These are phyloP conservation scores for Immersiella caudata DNA, from an alignment of 495 filamentous ascomycete genomes.

Conservation along the genomic window DNA sequence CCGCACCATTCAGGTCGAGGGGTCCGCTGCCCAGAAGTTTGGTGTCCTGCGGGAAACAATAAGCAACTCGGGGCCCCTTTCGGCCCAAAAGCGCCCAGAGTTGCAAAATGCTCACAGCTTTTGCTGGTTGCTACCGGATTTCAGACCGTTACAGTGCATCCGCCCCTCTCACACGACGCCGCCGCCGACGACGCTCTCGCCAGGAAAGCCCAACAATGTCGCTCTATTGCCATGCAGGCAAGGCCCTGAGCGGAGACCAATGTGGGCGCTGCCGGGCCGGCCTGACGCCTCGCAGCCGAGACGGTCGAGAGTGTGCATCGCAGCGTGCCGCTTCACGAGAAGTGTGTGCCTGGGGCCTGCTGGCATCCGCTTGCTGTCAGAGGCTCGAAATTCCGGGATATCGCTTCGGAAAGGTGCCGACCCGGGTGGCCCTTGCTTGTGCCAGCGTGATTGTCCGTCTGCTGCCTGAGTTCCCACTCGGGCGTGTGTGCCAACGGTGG, in stretches of 20 bases:
- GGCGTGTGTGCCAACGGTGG: neutral
- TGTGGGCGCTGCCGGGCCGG: neutral
- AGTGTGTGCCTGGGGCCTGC: conserved; percentile 5
- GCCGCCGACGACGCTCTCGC: neutral
- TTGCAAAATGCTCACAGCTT: neutral
- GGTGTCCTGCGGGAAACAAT: conserved; percentile 1
- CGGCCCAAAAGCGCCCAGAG: neutral
- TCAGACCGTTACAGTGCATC: neutral
- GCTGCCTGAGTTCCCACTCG: neutral
- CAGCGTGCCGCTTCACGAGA: neutral
- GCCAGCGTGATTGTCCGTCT: neutral
- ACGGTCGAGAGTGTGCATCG: neutral
- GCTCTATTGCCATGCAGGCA: neutral
- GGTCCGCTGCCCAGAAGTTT: neutral
- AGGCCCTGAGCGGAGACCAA: neutral
- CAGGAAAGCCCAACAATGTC: neutral
- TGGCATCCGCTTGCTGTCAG: conserved; percentile 3
- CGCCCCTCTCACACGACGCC: neutral
- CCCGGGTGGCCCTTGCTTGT: neutral
- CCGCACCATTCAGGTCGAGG: neutral
- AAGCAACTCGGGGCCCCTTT: neutral
- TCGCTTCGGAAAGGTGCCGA: conserved; percentile 18
- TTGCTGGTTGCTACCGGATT: neutral
- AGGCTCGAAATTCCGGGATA: conserved; percentile 10
- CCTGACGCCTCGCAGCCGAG: neutral